Conservation (phyloP, 768 basidiomycete species). For the Favolaschia claudopus region DNA sequence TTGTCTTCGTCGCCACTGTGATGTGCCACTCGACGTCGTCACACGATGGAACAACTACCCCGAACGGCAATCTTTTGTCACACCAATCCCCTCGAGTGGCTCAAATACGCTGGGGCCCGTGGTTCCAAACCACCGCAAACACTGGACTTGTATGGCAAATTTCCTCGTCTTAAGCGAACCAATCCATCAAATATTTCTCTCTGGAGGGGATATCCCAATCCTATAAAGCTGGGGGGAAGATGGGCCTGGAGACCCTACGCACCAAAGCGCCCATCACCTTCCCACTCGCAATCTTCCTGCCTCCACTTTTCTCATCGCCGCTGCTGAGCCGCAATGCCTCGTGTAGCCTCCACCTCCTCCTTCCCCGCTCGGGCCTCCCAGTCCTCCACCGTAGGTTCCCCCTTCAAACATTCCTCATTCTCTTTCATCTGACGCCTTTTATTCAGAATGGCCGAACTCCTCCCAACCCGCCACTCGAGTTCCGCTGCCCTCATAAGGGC, state of each 20-base stretch:
- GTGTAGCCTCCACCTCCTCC: slow-evolving; percentile 3
- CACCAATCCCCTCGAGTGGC: slow-evolving; percentile 21
- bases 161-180: slow-evolving; percentile 5
- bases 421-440: background rate
- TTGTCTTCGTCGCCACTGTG: background rate
- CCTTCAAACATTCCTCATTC: background rate
- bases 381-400: background rate
- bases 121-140: slow-evolving; percentile 16
- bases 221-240: slow-evolving; percentile 18
- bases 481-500: background rate
- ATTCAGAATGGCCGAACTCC: slow-evolving; percentile 1
- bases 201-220: background rate
- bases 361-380: background rate
- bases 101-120: slow-evolving; percentile 16
- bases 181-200: slow-evolving; percentile 6
- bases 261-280: background rate
- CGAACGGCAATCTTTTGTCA: slow-evolving; percentile 4
- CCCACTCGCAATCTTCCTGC: background rate
- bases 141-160: slow-evolving; percentile 19
- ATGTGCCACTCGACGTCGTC: slow-evolving; percentile 8
- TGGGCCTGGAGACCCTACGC: background rate
- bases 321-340: slow-evolving; percentile 1
- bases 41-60: slow-evolving; percentile 6
- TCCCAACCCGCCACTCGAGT: slow-evolving; percentile 1
- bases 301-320: background rate